phyloP scores from a whole-genome alignment of 768 basidiomycete genomes.

The Lactifluus rugatus region DNA sequence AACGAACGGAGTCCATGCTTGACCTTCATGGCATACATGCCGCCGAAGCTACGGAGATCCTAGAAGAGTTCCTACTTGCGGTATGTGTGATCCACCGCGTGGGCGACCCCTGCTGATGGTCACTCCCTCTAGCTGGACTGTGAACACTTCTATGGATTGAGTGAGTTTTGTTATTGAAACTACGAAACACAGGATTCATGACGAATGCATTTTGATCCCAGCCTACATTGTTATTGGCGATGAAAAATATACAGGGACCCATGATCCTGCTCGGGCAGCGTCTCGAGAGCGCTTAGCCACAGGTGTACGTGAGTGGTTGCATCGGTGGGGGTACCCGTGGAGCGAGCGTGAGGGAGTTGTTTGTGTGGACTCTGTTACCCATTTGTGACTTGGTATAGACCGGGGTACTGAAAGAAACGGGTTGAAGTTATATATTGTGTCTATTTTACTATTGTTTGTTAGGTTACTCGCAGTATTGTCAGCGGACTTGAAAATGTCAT shows the following conservation, averaged over 20 bases:
- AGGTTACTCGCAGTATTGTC: not conserved
- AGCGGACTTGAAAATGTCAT: not conserved
- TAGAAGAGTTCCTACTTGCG: slow-evolving; percentile 81
- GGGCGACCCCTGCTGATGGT: not conserved
- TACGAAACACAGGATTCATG: not conserved
- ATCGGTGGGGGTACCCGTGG: slow-evolving; percentile 95
- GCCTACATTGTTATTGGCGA: slow-evolving; percentile 91
- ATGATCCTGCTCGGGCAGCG: slow-evolving; percentile 71
- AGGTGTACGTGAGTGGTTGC: slow-evolving; percentile 84
- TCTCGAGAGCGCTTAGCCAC: slow-evolving; percentile 76
- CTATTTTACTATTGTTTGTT: slow-evolving; percentile 4
- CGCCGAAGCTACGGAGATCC: slow-evolving; percentile 83
- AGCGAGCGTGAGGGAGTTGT: slow-evolving; percentile 84
- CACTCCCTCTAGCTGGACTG: slow-evolving; percentile 53
- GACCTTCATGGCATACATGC: slow-evolving; percentile 93
- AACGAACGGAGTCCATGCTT: slow-evolving; percentile 79
- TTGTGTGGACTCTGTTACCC: slow-evolving; percentile 79
- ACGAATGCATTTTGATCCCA: slow-evolving; percentile 22
- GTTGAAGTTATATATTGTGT: slow-evolving; percentile 3
- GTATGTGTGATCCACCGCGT: slow-evolving; percentile 38
- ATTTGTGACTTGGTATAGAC: slow-evolving; percentile 29
- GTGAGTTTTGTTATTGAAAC: slow-evolving; percentile 32
- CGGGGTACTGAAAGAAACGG: not conserved
- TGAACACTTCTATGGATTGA: slow-evolving; percentile 81
- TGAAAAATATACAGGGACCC: slow-evolving; percentile 92